Percentiles rank a stretch among this genome's conserved stretches.
phyloP scores from a whole-genome alignment of 352 stramenopile species.

The Sclerospora graminicola region DNA sequence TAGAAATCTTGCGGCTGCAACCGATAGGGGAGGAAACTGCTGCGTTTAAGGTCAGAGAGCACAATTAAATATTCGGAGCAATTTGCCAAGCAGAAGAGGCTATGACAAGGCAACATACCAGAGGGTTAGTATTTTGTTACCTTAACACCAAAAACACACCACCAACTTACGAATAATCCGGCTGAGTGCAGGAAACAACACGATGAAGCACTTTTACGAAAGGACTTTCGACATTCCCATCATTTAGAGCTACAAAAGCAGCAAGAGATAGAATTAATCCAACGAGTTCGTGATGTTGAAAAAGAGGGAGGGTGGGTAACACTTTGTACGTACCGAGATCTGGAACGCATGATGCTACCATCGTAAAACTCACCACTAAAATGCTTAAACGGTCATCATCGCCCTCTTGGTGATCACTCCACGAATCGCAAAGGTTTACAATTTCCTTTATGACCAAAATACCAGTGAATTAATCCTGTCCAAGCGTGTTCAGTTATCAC shows the following conservation, averaged over 20 bases:
- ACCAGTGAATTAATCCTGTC: not conserved
- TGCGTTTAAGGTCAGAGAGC: constrained; percentile 16
- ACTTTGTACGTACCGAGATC: constrained; percentile 25
- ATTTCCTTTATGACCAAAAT: constrained; percentile 31
- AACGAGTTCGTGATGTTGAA: not conserved
- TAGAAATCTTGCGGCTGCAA: constrained; percentile 27
- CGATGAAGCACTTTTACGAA: constrained; percentile 25
- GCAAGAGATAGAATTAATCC: not conserved
- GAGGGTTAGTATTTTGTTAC: not conserved
- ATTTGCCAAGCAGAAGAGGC: constrained; percentile 30
- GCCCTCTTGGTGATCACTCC: constrained; percentile 11
- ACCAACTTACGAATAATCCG: constrained; percentile 33
- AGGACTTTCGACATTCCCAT: constrained; percentile 6
- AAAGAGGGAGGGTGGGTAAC: not conserved
- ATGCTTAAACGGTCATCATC: constrained; percentile 29
- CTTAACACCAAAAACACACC: not conserved
- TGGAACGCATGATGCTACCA: constrained; percentile 39
- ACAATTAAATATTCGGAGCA: constrained; percentile 30
- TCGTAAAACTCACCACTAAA: constrained; percentile 41
- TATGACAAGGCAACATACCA: not conserved
- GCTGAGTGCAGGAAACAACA: constrained; percentile 17
- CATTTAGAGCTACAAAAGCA: constrained; percentile 5
- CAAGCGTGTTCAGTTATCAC: not conserved
- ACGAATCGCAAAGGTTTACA: constrained; percentile 20
- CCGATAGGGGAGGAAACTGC: constrained; percentile 18